Evolutionary conservation across 73 alveolate genomes (phyloP).

Genomic region (Paramecium caudatum): DNA sequence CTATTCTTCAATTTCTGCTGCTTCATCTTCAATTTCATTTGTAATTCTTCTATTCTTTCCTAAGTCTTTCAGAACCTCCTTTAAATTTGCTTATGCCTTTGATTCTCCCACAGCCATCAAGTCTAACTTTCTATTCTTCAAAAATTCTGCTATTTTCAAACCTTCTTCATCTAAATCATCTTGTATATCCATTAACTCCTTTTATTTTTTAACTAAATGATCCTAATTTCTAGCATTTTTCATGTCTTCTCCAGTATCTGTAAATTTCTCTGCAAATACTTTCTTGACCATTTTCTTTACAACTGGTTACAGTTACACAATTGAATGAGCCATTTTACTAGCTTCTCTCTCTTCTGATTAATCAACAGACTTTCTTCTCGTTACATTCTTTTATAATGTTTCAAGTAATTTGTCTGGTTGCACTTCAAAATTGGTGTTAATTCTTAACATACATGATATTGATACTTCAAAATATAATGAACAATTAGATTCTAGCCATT

Average conservation of each 20-base stretch:
- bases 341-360: conserved; percentile 53
- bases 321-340: conserved; percentile 61
- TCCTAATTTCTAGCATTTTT: conserved; percentile 69
- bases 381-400: background rate
- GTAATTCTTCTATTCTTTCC: conserved; percentile 71
- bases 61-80: conserved; percentile 69
- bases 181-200: conserved; percentile 61
- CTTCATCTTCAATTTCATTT: conserved; percentile 63
- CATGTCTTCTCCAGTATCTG: conserved; percentile 77
- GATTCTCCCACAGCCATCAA: conserved; percentile 69
- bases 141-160: conserved; percentile 42
- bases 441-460: background rate
- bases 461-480: conserved; percentile 38
- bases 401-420: conserved; percentile 61
- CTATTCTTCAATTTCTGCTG: conserved; percentile 29
- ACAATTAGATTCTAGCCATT: conserved; percentile 51
- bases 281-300: conserved; percentile 54
- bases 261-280: conserved; percentile 68
- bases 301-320: conserved; percentile 55
- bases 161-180: conserved; percentile 71
- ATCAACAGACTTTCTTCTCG: conserved; percentile 67
- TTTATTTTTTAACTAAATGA: conserved; percentile 27
- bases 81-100: conserved; percentile 68
- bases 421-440: conserved; percentile 63
- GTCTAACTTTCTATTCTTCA: conserved; percentile 69